phyloP scores from a whole-genome alignment of 805 yeast species.

The Maudiozyma bulderi region DNA sequence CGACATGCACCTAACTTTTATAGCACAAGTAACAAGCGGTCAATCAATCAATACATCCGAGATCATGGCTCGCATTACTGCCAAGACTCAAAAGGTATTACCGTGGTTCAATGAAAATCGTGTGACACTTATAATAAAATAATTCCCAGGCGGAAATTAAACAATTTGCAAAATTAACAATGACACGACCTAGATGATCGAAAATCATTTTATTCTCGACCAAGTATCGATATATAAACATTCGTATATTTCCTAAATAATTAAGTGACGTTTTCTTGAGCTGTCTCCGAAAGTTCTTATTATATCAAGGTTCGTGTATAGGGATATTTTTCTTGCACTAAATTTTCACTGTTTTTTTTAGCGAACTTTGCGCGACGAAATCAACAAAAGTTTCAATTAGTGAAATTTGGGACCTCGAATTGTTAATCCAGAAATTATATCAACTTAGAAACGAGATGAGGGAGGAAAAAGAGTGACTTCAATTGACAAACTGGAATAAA shows the following conservation, averaged over 20 bases:
- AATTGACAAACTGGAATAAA: too few relatives aligned
- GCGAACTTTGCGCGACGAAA: background rate
- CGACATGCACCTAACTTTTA: background rate
- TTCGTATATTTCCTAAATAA: too few relatives aligned
- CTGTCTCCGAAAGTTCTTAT: too few relatives aligned
- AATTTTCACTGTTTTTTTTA: too few relatives aligned
- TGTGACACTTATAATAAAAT: slow-evolving; percentile 3
- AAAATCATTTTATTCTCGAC: too few relatives aligned
- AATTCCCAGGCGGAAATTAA: background rate
- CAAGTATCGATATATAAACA: too few relatives aligned
- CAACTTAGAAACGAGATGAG: background rate
- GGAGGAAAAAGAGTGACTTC: too few relatives aligned
- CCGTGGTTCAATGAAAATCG: slow-evolving; percentile 14
- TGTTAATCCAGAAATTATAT: background rate
- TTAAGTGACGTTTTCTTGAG: too few relatives aligned
- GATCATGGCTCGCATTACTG: slow-evolving; percentile 5
- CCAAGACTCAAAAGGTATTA: slow-evolving; percentile 8
- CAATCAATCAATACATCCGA: slow-evolving; percentile 1
- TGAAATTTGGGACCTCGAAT: background rate
- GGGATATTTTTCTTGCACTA: background rate
- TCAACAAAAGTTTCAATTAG: background rate
- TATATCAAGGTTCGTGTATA: background rate
- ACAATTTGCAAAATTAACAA: too few relatives aligned
- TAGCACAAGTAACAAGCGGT: slow-evolving; percentile 6
- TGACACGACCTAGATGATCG: too few relatives aligned